Evolutionary conservation across 805 yeast species (phyloP).

Genomic region (Kodamaea fukazawae): DNA sequence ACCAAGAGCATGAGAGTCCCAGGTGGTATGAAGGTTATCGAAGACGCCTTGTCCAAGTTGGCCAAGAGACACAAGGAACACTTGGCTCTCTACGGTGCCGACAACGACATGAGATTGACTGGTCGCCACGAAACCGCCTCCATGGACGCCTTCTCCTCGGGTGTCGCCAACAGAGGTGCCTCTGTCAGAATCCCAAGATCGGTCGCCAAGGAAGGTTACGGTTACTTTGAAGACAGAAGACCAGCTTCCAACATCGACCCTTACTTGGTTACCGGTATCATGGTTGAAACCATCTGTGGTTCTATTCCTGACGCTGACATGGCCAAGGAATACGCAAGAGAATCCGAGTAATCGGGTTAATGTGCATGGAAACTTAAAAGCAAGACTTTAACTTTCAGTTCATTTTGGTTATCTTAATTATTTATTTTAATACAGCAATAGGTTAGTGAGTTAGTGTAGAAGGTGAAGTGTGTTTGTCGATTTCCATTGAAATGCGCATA

Average conservation of each 20-base stretch:
- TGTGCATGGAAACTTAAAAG: background rate
- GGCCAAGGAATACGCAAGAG: slow-evolving; percentile 86
- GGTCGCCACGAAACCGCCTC: slow-evolving; percentile 99
- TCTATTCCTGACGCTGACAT: slow-evolving; percentile 92
- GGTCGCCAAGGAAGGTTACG: slow-evolving; percentile 96
- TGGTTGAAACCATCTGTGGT: slow-evolving; percentile 95
- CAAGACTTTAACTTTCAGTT: background rate
- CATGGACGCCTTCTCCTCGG: slow-evolving; percentile 83
- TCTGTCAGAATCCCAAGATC: slow-evolving; percentile 98
- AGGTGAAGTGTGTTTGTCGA: no score
- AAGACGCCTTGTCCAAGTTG: slow-evolving; percentile 87
- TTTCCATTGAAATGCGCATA: no score
- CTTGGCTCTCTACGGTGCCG: slow-evolving; percentile 91
- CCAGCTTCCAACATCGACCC: slow-evolving; percentile 99
- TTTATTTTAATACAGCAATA: no score
- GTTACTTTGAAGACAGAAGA: slow-evolving; percentile 99
- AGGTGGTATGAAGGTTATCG: slow-evolving; percentile 96
- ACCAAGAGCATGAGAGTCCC: slow-evolving; percentile 86
- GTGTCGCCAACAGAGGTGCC: slow-evolving; percentile 99
- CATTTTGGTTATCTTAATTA: no score
- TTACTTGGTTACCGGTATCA: slow-evolving; percentile 96
- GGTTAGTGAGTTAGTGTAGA: no score
- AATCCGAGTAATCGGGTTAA: slow-evolving; percentile 18
- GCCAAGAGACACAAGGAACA: slow-evolving; percentile 97
- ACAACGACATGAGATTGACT: slow-evolving; percentile 92